Evolutionary conservation across 495 filamentous ascomycete species (phyloP).

Genomic region (Aspergillus indologenus): DNA sequence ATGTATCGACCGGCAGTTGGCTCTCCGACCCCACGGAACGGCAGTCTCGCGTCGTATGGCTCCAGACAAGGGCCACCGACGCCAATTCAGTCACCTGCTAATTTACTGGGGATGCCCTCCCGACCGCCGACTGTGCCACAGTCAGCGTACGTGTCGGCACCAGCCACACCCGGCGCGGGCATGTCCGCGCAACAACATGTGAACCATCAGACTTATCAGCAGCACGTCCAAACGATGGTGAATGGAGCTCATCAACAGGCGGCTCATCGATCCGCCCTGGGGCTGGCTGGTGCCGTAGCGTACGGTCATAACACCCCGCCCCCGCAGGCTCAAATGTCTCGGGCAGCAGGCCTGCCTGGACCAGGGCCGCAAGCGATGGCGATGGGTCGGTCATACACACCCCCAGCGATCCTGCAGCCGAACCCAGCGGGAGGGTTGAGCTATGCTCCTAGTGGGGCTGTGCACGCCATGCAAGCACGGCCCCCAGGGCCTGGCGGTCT

Average conservation of each 20-base stretch:
- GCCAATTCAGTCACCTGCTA: slow-evolving; percentile 33
- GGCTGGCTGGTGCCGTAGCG: slow-evolving; percentile 26
- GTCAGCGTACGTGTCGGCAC: slow-evolving; percentile 27
- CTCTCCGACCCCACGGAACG: slow-evolving; percentile 37
- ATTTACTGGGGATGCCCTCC: slow-evolving; percentile 30
- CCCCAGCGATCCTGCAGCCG: slow-evolving; percentile 35
- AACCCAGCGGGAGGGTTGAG: slow-evolving; percentile 30
- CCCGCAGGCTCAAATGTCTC: slow-evolving; percentile 30
- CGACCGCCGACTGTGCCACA: slow-evolving; percentile 27
- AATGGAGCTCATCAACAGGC: slow-evolving; percentile 36
- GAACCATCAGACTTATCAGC: slow-evolving; percentile 35
- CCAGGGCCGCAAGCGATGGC: slow-evolving; percentile 31
- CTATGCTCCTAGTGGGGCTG: slow-evolving; percentile 31
- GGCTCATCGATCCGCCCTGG: slow-evolving; percentile 34
- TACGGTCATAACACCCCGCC: slow-evolving; percentile 42
- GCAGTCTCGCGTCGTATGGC: slow-evolving; percentile 26
- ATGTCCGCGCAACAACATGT: slow-evolving; percentile 23
- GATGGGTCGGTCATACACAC: slow-evolving; percentile 42
- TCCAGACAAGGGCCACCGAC: slow-evolving; percentile 35
- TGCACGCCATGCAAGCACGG: slow-evolving; percentile 35
- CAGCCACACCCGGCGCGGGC: slow-evolving; percentile 24
- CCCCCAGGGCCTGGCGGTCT: slow-evolving; percentile 29
- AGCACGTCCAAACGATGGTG: slow-evolving; percentile 43
- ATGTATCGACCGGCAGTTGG: slow-evolving; percentile 29
- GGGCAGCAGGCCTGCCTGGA: slow-evolving; percentile 19